Evolutionary conservation across 1,284 basidiomycete species (phyloP).

Genomic region (Rhodotorula mucilaginosa): DNA sequence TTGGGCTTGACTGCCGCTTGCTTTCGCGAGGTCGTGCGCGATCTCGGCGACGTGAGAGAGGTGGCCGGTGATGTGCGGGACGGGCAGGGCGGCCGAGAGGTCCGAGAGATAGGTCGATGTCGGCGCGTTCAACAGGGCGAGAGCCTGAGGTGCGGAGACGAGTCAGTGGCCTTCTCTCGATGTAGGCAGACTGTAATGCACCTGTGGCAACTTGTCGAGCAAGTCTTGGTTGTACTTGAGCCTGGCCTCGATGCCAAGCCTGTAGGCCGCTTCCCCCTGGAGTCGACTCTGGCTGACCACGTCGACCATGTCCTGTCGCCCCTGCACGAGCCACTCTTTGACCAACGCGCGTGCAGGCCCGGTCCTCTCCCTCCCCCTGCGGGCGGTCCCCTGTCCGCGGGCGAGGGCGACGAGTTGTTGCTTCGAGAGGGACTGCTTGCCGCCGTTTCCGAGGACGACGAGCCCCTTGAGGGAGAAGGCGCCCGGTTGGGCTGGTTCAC

Average conservation of each 20-base stretch:
- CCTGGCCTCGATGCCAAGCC: slow-evolving; percentile 21
- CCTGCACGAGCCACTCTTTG: slow-evolving; percentile 30
- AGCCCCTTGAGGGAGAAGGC: slow-evolving; percentile 15
- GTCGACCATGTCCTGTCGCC: slow-evolving; percentile 17
- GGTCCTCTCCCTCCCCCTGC: slow-evolving; percentile 8
- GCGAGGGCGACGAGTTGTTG: slow-evolving; percentile 31
- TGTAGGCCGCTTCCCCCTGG: slow-evolving; percentile 10
- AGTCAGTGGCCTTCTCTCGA: neutral
- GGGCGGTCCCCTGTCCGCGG: slow-evolving; percentile 5
- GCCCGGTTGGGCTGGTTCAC: neutral
- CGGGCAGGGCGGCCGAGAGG: slow-evolving; percentile 19
- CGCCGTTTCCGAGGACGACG: slow-evolving; percentile 14
- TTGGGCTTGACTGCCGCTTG: slow-evolving; percentile 27
- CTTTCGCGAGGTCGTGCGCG: slow-evolving; percentile 36
- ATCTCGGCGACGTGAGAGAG: slow-evolving; percentile 30
- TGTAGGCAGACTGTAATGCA: neutral
- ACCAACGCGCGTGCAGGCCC: slow-evolving; percentile 34
- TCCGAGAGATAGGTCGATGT: slow-evolving; percentile 21
- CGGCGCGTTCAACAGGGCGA: slow-evolving; percentile 31
- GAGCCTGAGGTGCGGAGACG: slow-evolving; percentile 18
- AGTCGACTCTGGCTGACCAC: slow-evolving; percentile 1
- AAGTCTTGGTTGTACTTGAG: slow-evolving; percentile 29
- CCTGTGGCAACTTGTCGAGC: slow-evolving; percentile 20
- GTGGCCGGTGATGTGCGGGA: slow-evolving; percentile 16
- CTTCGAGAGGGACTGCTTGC: slow-evolving; percentile 14